phyloP scores from a whole-genome alignment of 805 yeast genomes.

The Saccharomycopsis babjevae region DNA sequence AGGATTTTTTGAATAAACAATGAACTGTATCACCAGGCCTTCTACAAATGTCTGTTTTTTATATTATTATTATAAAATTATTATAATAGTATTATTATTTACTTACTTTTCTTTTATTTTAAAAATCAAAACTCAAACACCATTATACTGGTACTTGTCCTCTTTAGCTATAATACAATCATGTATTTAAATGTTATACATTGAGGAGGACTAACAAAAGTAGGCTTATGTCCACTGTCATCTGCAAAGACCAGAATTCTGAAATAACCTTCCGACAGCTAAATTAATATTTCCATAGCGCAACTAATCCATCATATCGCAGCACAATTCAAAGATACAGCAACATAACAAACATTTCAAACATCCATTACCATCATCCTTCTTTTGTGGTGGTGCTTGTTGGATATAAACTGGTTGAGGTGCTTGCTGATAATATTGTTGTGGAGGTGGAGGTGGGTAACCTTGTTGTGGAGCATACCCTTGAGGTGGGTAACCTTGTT shows the following conservation, averaged over 20 bases:
- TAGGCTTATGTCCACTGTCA: neutral
- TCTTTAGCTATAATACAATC: neutral
- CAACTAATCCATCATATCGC: constrained; percentile 17
- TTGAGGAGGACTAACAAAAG: neutral
- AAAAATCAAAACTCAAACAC: neutral
- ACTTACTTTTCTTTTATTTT: neutral
- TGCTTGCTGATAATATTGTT: constrained; percentile 7
- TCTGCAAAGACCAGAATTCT: neutral
- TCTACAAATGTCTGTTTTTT: too few species aligned
- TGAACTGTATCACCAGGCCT: too few species aligned
- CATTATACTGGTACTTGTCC: neutral
- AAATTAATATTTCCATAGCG: neutral
- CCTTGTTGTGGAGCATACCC: constrained; percentile 16
- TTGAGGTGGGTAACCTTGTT: constrained; percentile 16
- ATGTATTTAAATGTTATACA: neutral
- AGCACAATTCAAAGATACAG: constrained; percentile 18
- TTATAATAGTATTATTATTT: neutral
- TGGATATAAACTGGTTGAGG: constrained; percentile 18
- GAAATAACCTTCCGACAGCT: neutral
- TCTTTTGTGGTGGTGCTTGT: constrained; percentile 16
- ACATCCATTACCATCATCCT: constrained; percentile 12
- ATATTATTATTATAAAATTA: too few species aligned
- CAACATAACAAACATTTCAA: constrained; percentile 19
- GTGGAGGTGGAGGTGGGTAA: constrained; percentile 16
- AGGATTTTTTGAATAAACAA: too few species aligned